phyloP scores from a whole-genome alignment of 306 rosid species.

The Psophocarpus tetragonolobus region DNA sequence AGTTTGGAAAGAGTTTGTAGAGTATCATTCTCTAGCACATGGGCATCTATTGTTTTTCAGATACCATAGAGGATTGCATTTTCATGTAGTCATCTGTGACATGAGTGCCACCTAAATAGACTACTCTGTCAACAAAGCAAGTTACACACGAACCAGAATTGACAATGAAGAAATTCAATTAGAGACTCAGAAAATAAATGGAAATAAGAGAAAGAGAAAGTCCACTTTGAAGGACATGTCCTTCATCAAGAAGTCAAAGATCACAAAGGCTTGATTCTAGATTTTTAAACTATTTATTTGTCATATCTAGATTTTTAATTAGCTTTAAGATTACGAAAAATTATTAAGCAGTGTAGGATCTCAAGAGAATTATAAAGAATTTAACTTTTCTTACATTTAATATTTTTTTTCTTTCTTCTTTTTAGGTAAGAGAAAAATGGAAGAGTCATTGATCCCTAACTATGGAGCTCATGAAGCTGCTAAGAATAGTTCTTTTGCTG shows the following conservation, averaged over 20 bases:
- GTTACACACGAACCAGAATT: neutral
- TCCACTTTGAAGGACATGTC: neutral
- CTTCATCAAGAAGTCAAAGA: neutral
- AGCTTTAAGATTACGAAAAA: too few relatives aligned
- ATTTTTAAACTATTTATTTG: neutral
- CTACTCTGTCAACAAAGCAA: neutral
- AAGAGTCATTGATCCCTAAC: too few relatives aligned
- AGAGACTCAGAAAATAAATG: conserved; percentile 1
- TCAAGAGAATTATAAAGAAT: neutral
- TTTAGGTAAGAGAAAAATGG: neutral
- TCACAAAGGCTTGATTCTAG: neutral
- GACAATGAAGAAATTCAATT: neutral
- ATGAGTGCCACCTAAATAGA: conserved; percentile 23
- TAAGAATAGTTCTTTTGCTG: neutral
- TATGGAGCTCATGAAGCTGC: neutral
- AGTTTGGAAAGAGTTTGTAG: conserved; percentile 45
- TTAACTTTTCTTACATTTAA: neutral
- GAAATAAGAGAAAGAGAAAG: neutral
- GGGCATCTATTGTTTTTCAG: conserved; percentile 38
- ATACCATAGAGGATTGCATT: conserved; percentile 3
- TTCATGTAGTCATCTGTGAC: conserved; percentile 14
- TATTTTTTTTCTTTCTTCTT: neutral
- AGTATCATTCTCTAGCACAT: conserved; percentile 8
- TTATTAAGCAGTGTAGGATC: too few relatives aligned
- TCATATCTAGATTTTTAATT: too few relatives aligned